A percentile compares a stretch with the other conserved stretches of the same genome.
Evolutionary conservation across 768 basidiomycete genomes (phyloP).

Genomic region (Amanita subjunquillea): DNA sequence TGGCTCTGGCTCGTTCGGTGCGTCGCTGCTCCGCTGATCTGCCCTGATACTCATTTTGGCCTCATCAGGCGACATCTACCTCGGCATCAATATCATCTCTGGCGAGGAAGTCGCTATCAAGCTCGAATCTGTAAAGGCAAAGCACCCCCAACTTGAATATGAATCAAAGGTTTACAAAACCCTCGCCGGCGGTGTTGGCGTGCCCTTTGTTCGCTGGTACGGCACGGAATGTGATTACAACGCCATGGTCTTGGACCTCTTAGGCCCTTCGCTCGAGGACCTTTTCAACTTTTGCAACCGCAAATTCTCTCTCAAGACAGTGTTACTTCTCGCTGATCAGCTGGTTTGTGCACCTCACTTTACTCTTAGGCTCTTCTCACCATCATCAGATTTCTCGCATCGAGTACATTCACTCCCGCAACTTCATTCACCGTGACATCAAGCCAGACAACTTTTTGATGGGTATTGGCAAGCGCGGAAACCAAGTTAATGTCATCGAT

Average conservation of each 20-base stretch:
- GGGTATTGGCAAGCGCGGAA: conserved; percentile 99
- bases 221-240: conserved; percentile 98
- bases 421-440: conserved; percentile 97
- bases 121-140: conserved; percentile 99
- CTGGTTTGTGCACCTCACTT: conserved; percentile 44
- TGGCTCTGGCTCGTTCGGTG: conserved; percentile 96
- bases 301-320: conserved; percentile 96
- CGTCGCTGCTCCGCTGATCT: conserved; percentile 19
- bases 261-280: conserved; percentile 86
- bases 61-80: conserved; percentile 86
- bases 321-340: conserved; percentile 93
- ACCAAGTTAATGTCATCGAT: conserved; percentile 98
- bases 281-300: conserved; percentile 95
- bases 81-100: conserved; percentile 99
- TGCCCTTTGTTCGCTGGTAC: conserved; percentile 96
- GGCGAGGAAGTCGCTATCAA: conserved; percentile 99
- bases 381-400: conserved; percentile 82
- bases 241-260: conserved; percentile 97
- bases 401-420: conserved; percentile 98
- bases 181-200: conserved; percentile 97
- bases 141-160: conserved; percentile 99
- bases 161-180: conserved; percentile 95
- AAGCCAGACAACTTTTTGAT: conserved; percentile 99
- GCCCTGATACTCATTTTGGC: conserved; percentile 5
- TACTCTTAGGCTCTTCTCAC: conserved; percentile 14